Conservation (phyloP, 108 stramenopile species). For the Pseudonitzschia multiseries region DNA sequence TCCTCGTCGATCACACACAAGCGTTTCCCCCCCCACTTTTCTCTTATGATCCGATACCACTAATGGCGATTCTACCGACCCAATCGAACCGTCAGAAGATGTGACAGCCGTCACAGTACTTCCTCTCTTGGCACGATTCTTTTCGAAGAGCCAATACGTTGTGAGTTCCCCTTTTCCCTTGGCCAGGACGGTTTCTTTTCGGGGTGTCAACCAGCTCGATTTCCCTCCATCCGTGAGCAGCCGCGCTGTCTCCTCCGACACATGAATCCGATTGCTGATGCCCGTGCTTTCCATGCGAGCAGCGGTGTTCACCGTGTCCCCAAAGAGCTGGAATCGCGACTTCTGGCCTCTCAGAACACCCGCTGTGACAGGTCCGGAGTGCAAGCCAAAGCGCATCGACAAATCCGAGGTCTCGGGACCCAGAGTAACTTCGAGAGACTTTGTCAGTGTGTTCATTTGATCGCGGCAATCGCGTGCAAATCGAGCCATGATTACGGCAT, state of each 20-base stretch:
- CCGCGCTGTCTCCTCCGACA: constrained; percentile 42
- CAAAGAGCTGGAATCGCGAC: constrained; percentile 53
- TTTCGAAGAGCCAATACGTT: constrained; percentile 13
- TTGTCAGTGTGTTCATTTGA: constrained; percentile 23
- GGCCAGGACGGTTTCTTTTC: constrained; percentile 9
- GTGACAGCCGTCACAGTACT: not conserved
- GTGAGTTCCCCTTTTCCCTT: constrained; percentile 19
- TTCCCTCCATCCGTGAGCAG: constrained; percentile 31
- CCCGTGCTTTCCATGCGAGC: constrained; percentile 52
- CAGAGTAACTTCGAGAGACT: constrained; percentile 16
- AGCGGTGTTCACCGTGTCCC: constrained; percentile 56
- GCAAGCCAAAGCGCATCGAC: constrained; percentile 44
- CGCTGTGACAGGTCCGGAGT: constrained; percentile 49
- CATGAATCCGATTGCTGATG: constrained; percentile 32
- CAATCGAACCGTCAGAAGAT: not conserved
- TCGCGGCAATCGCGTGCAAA: constrained; percentile 43
- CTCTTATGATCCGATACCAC: not conserved
- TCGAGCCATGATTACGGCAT: constrained; percentile 37
- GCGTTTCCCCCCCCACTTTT: not conserved
- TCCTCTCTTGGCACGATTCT: not conserved
- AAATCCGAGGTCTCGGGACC: constrained; percentile 37
- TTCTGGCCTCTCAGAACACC: constrained; percentile 54
- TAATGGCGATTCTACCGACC: not conserved
- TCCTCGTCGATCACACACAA: not conserved
- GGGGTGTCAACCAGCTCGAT: constrained; percentile 9